These are phyloP conservation scores for Cadophora malorum DNA, from an alignment of 2,329 filamentous ascomycete species.

Conservation along the genomic window DNA sequence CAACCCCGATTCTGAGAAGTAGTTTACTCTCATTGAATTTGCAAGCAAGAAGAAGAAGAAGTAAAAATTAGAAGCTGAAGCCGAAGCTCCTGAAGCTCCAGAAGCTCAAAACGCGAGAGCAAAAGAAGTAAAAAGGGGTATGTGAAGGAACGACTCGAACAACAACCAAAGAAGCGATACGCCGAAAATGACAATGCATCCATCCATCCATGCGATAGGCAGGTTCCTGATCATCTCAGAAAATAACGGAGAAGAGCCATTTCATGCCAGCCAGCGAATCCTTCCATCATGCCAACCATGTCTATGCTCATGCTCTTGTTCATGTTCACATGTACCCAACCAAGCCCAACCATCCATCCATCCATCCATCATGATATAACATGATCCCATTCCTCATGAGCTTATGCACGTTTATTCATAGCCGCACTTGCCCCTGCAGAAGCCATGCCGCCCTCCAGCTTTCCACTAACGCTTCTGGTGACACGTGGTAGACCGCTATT, in stretches of 20 bases:
- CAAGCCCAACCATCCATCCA: conserved; percentile 10
- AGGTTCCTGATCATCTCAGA: background rate
- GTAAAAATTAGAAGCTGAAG: background rate
- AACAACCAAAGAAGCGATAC: background rate
- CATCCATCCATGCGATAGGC: background rate
- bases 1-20: background rate
- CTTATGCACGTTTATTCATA: conserved; percentile 55
- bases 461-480: conserved; percentile 62
- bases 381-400: conserved; percentile 19
- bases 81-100: background rate
- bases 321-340: conserved; percentile 13
- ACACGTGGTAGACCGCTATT: conserved; percentile 63
- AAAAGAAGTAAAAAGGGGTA: conserved; percentile 12
- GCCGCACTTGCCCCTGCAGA: conserved; percentile 64
- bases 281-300: background rate
- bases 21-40: background rate
- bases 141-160: conserved; percentile 9
- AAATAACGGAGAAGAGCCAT: background rate
- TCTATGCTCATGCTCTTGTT: conserved; percentile 6
- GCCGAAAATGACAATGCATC: conserved; percentile 25
- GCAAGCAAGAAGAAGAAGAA: background rate
- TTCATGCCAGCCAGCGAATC: background rate
- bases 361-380: conserved; percentile 30
- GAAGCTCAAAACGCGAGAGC: too few relatives aligned
- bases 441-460: conserved; percentile 56